phyloP scores from a whole-genome alignment of 176 grass and related monocot genomes.

The Lolium perenne region DNA sequence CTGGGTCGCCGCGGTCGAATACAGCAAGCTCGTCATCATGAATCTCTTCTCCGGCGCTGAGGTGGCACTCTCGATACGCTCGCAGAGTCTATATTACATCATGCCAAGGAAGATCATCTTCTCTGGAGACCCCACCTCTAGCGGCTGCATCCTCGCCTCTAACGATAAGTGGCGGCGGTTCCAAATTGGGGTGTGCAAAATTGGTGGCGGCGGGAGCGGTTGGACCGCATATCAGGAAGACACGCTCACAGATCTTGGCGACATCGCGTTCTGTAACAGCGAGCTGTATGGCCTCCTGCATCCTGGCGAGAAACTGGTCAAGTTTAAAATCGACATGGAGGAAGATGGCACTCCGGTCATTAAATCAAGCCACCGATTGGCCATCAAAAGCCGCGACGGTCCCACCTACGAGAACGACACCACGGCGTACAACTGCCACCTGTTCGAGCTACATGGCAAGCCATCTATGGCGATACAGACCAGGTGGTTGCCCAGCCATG shows the following conservation, averaged over 20 bases:
- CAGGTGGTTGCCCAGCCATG: no score
- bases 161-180: not conserved
- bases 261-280: not conserved
- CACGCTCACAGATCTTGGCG: not conserved
- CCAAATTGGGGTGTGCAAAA: not conserved
- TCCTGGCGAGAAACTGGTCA: no score
- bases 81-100: not conserved
- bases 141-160: not conserved
- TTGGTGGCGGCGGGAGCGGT: not conserved
- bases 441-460: no score
- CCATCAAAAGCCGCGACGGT: no score
- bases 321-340: no score
- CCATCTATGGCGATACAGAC: no score
- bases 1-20: not conserved
- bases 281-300: no score
- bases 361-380: no score
- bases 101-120: not conserved
- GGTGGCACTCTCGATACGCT: not conserved
- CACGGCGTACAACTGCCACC: no score
- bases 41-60: not conserved
- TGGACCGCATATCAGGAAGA: not conserved
- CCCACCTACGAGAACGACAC: no score
- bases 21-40: not conserved
- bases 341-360: no score
- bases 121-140: not conserved